Percentiles rank a stretch among this genome's conserved stretches.
Conservation (phyloP, 371 early-diverging fungal genomes). For the Circinella minor region DNA sequence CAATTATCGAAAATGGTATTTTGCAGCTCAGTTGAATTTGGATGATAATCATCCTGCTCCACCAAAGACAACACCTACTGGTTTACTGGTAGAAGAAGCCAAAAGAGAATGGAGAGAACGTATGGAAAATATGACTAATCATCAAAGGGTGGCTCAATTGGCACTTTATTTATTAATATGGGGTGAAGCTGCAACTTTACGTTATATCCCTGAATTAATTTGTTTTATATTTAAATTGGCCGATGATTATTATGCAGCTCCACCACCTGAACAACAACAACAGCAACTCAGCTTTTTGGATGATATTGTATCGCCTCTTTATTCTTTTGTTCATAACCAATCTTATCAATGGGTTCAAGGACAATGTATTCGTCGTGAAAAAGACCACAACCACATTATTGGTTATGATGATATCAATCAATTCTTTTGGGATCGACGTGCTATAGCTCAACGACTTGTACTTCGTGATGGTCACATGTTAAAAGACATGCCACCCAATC, state of each 20-base stretch:
- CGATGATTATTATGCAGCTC: slow-evolving; percentile 44
- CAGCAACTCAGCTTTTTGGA: slow-evolving; percentile 59
- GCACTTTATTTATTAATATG: slow-evolving; percentile 84
- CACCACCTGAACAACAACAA: neutral
- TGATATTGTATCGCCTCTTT: slow-evolving; percentile 76
- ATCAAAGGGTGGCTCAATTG: slow-evolving; percentile 71
- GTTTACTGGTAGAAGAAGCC: slow-evolving; percentile 52
- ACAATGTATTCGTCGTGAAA: slow-evolving; percentile 78
- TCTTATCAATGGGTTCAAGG: slow-evolving; percentile 75
- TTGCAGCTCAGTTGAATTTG: slow-evolving; percentile 77
- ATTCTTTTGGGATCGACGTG: slow-evolving; percentile 79
- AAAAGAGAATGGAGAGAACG: slow-evolving; percentile 75
- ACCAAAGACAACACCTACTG: slow-evolving; percentile 33
- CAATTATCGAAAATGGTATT: slow-evolving; percentile 89
- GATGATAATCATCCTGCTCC: slow-evolving; percentile 43
- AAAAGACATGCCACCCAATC: slow-evolving; percentile 64
- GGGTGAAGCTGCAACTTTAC: slow-evolving; percentile 86
- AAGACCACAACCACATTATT: slow-evolving; percentile 80
- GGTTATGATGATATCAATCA: slow-evolving; percentile 93
- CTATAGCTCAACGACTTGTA: slow-evolving; percentile 59
- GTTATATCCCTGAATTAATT: slow-evolving; percentile 82
- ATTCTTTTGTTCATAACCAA: slow-evolving; percentile 77
- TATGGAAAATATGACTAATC: slow-evolving; percentile 75
- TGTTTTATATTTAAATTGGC: slow-evolving; percentile 86
- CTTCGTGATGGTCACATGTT: slow-evolving; percentile 61